Base-by-base conservation (phyloP, 2,329 filamentous ascomycete genomes). In the Didymella keratinophila region DNA sequence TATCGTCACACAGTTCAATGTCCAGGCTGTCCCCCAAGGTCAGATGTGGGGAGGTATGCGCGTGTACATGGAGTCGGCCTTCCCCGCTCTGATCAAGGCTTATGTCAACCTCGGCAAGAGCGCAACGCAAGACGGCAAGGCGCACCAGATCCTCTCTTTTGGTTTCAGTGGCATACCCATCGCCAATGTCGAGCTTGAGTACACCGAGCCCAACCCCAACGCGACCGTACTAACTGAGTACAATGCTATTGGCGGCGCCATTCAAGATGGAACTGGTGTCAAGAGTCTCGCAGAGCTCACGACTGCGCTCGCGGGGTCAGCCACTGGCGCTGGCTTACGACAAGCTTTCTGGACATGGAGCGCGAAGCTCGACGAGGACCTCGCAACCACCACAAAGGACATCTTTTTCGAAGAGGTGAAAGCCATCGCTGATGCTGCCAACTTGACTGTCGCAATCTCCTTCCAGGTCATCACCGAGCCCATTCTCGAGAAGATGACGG, bases 1-100 rank as follows among this genome's bases (percentile, higher is more conserved):
- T 21, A 68, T 76, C 27, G 67, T 76, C 16, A 75, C 72, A 1
- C 61, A 65, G 30, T 74, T 75, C 56, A 63, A 66, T 27, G 58
- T 71, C 2, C 44, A 55, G 4, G 63, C 70, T 9, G 52, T 68
- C 9, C 60, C 68, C 0, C 66, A 71, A 30, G 65, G 60, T 3
- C 43, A 46, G n/a, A 69, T 74, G 64, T 76, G 71, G 71, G 71
- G 71, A 7, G 71, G 70, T 10, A 8, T 34, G 30, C 66, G 66
- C 7, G 23, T 32, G 1, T 61, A 69, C 36, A 39, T 60, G n/a
- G 39, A 56, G 16, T n/a, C 39, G 1, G 39, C 64, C 8, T 69
- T 67, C 41, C 61, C 65, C 3, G 63, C 64, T 2, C 49, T 73
- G 8, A 58, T 71, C 16, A 25, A 66, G 1, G 71, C 70, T 0